Percentiles rank a stretch among this genome's conserved stretches.
Conservation (phyloP, 106 monocot species). For the Iris macrosiphon region DNA sequence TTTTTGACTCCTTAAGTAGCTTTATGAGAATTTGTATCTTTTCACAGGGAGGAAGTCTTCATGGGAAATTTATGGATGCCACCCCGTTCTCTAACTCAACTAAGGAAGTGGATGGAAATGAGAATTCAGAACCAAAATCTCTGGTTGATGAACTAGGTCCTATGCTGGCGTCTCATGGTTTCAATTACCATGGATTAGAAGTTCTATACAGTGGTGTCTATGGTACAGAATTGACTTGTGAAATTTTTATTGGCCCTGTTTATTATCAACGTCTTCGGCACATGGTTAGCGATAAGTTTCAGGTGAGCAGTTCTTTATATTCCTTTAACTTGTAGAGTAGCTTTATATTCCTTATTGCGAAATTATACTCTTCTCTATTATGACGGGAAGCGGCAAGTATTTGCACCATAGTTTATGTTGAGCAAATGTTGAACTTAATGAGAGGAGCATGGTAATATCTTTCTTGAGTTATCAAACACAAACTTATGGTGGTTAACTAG, state of each 20-base stretch:
- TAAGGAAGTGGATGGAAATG: constrained; percentile 23
- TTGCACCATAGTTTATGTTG: too few species aligned
- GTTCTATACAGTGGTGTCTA: constrained; percentile 88
- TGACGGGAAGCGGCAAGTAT: too few species aligned
- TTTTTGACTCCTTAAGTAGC: too few species aligned
- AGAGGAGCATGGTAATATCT: too few species aligned
- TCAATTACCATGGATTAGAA: constrained; percentile 95
- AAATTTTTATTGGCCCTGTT: constrained; percentile 97
- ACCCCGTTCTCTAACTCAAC: constrained; percentile 67
- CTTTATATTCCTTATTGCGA: too few species aligned
- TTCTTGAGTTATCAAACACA: too few species aligned
- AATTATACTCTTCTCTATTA: too few species aligned
- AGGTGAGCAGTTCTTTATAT: constrained; percentile 30
- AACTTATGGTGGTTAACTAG: too few species aligned
- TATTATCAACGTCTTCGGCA: constrained; percentile 98
- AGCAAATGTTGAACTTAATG: too few species aligned
- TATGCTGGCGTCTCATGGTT: constrained; percentile 66
- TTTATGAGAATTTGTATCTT: not conserved
- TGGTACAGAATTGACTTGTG: constrained; percentile 81
- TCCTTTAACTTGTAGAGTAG: too few species aligned
- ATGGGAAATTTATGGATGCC: constrained; percentile 84
- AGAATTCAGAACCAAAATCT: constrained; percentile 23
- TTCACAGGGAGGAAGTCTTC: constrained; percentile 71
- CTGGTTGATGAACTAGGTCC: constrained; percentile 81
- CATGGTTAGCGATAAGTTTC: constrained; percentile 99